Conservation (phyloP, 257 asterid genomes). For the Osmanthus fragrans region DNA sequence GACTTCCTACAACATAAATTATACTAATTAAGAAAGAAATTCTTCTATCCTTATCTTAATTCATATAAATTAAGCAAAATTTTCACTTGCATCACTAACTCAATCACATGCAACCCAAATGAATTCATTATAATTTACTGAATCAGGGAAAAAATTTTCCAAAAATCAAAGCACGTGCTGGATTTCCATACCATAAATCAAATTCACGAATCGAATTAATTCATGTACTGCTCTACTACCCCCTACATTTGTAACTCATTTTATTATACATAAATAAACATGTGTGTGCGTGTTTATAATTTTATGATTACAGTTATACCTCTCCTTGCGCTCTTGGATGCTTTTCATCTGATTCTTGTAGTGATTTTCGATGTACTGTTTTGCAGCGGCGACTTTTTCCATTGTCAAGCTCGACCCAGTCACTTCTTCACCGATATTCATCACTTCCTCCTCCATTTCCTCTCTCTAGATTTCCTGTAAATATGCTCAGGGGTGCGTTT, state of each 20-base stretch:
- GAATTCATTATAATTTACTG: not conserved
- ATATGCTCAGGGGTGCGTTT: not conserved
- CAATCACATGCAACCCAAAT: constrained; percentile 10
- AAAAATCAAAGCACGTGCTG: constrained; percentile 21
- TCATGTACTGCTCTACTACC: constrained; percentile 8
- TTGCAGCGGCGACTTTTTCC: constrained; percentile 99
- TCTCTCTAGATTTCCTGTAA: constrained; percentile 36
- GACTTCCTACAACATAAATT: not conserved
- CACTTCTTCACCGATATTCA: constrained; percentile 53
- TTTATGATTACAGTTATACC: constrained; percentile 39
- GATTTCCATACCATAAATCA: constrained; percentile 32
- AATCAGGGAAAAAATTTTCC: constrained; percentile 2
- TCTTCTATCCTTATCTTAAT: not conserved
- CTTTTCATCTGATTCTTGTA: constrained; percentile 94
- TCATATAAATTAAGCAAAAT: not conserved
- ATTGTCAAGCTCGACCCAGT: constrained; percentile 86
- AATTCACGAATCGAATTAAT: constrained; percentile 11
- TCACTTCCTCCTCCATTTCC: constrained; percentile 49
- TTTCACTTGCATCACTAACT: not conserved
- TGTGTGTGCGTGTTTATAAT: not conserved
- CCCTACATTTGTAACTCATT: constrained; percentile 20
- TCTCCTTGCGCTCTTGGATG: constrained; percentile 88
- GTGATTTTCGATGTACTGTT: constrained; percentile 95
- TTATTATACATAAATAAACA: constrained; percentile 11
- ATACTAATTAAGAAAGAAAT: constrained; percentile 6